Conservation (phyloP, 2,329 filamentous ascomycete species). For the Fusarium aywerte region DNA sequence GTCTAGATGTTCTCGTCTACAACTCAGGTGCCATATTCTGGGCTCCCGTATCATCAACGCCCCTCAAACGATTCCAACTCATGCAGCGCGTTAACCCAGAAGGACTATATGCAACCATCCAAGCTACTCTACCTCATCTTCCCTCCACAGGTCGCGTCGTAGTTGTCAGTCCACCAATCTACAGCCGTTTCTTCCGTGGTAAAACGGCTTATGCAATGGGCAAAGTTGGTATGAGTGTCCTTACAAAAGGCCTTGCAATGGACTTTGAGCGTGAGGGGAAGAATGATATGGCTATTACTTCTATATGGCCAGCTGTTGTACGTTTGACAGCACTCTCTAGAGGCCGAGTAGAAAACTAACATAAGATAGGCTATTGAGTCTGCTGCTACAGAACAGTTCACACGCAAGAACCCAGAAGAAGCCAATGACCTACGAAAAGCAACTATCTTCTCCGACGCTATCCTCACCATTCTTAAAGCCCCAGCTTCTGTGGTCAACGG, state of each 20-base stretch:
- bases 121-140: constrained; percentile 75
- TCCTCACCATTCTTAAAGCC: constrained; percentile 75
- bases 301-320: constrained; percentile 83
- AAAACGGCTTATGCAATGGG: constrained; percentile 86
- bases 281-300: constrained; percentile 78
- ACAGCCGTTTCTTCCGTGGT: constrained; percentile 84
- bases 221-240: constrained; percentile 83
- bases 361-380: constrained; percentile 72
- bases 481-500: constrained; percentile 74
- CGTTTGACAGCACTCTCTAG: constrained; percentile 39
- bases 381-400: constrained; percentile 72
- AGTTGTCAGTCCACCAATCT: constrained; percentile 86
- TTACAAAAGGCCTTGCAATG: constrained; percentile 85
- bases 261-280: constrained; percentile 76
- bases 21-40: constrained; percentile 90
- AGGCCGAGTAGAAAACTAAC: not conserved
- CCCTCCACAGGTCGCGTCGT: constrained; percentile 71
- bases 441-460: constrained; percentile 82
- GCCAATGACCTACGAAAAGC: constrained; percentile 72
- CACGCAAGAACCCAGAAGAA: constrained; percentile 56
- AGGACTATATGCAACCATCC: constrained; percentile 78
- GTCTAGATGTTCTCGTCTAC: constrained; percentile 80
- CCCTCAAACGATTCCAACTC: constrained; percentile 78
- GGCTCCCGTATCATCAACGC: constrained; percentile 77
- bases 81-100: constrained; percentile 81